Evolutionary conservation across 2,329 filamentous ascomycete species (phyloP).

Genomic region (Graphiopsis chlorocephala): DNA sequence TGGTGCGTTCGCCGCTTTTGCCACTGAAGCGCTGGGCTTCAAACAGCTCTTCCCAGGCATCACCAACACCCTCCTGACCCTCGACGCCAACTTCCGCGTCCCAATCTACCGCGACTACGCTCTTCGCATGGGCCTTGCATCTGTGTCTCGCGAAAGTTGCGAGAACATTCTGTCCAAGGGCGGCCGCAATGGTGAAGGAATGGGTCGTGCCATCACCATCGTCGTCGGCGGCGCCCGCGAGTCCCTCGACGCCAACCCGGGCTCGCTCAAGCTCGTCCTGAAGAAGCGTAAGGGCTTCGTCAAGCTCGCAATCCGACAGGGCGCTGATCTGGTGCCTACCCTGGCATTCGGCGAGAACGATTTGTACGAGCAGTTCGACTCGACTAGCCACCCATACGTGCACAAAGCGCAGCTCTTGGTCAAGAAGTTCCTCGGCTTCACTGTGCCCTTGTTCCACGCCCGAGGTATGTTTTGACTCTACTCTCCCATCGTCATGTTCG

Average conservation of each 20-base stretch:
- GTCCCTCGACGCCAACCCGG: constrained; percentile 82
- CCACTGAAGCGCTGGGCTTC: constrained; percentile 85
- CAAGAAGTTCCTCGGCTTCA: constrained; percentile 87
- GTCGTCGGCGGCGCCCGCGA: constrained; percentile 91
- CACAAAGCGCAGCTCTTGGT: constrained; percentile 79
- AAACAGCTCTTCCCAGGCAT: constrained; percentile 87
- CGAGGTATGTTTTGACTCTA: constrained; percentile 38
- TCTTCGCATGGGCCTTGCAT: constrained; percentile 80
- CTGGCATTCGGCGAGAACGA: constrained; percentile 95
- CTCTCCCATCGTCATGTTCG: neutral
- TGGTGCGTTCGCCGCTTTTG: constrained; percentile 90
- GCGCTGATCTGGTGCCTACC: constrained; percentile 91
- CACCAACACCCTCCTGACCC: constrained; percentile 85
- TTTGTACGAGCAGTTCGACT: constrained; percentile 84
- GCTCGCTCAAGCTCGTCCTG: constrained; percentile 73
- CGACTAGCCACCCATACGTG: constrained; percentile 72
- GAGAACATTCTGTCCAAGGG: constrained; percentile 82
- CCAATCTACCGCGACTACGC: constrained; percentile 93
- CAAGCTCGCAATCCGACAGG: constrained; percentile 85
- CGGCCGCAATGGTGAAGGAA: constrained; percentile 72
- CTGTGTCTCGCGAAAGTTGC: constrained; percentile 88
- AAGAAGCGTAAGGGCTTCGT: constrained; percentile 86
- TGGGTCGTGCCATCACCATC: constrained; percentile 94
- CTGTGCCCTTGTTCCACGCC: constrained; percentile 84
- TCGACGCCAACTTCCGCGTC: constrained; percentile 94